These are phyloP conservation scores for Withania somnifera DNA, from an alignment of 305 asterid species.

Conservation along the genomic window DNA sequence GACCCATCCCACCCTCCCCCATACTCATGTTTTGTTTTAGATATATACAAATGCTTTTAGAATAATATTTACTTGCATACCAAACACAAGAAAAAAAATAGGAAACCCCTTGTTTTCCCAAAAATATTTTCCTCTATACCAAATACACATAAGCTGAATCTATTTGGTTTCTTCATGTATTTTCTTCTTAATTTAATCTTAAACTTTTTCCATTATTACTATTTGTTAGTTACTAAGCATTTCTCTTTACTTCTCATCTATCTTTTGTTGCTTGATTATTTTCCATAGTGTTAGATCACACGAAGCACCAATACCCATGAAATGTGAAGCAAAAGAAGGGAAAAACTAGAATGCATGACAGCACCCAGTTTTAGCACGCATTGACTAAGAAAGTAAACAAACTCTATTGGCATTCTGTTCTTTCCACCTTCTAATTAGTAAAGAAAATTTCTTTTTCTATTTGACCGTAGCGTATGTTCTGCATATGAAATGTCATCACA, in stretches of 20 bases:
- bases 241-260: neutral
- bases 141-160: too few species aligned
- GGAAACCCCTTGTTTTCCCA: too few species aligned
- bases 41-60: too few species aligned
- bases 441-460: neutral
- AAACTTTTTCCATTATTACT: neutral
- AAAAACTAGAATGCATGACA: neutral
- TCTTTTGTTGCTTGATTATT: neutral
- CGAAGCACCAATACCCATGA: neutral
- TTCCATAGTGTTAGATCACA: neutral
- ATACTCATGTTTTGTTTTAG: too few species aligned
- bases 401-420: neutral
- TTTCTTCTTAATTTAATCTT: too few species aligned
- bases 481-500: neutral
- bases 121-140: too few species aligned
- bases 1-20: too few species aligned
- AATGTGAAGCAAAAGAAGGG: neutral
- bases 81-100: too few species aligned
- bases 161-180: too few species aligned
- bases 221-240: neutral
- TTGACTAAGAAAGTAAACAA: neutral
- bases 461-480: neutral
- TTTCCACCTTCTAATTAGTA: neutral
- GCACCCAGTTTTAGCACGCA: neutral
- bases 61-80: too few species aligned